Evolutionary conservation across 192 early-diverging fungal genomes (phyloP).

Genomic region (Linderina pennispora): DNA sequence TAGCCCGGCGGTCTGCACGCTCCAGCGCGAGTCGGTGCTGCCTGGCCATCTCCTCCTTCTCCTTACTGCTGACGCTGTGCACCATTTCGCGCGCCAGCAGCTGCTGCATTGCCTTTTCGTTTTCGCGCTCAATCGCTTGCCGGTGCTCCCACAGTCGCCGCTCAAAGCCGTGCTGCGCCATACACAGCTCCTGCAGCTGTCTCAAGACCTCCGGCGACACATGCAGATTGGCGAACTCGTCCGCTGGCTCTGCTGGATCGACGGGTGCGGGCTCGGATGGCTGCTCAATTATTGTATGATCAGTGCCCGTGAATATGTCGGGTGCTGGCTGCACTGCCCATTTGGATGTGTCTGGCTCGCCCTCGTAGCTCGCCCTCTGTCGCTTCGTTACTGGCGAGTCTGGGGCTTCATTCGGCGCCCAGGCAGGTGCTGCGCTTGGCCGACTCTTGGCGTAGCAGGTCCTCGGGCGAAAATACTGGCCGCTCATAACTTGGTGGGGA

Average conservation of each 20-base stretch:
- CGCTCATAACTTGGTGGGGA: too few species aligned
- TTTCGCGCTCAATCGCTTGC: constrained; percentile 18
- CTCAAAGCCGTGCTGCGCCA: constrained; percentile 36
- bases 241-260: too few species aligned
- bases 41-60: constrained; percentile 14
- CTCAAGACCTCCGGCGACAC: constrained; percentile 7
- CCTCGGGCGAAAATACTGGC: background rate
- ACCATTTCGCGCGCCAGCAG: constrained; percentile 27
- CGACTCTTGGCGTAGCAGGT: background rate
- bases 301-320: constrained; percentile 19
- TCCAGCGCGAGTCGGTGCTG: constrained; percentile 22
- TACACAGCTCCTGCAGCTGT: constrained; percentile 11
- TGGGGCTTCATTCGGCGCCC: too few species aligned
- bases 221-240: too few species aligned
- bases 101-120: constrained; percentile 11
- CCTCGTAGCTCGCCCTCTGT: constrained; percentile 23
- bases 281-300: too few species aligned
- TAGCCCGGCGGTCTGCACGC: constrained; percentile 20
- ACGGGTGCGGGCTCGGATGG: too few species aligned
- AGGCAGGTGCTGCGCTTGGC: background rate
- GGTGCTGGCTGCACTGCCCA: constrained; percentile 31
- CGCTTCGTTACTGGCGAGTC: constrained; percentile 15
- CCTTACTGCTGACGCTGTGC: constrained; percentile 8
- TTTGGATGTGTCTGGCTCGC: constrained; percentile 36
- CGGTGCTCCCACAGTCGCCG: constrained; percentile 32